Base-by-base conservation (phyloP, 306 rosid genomes). In the Alnus rubra region DNA sequence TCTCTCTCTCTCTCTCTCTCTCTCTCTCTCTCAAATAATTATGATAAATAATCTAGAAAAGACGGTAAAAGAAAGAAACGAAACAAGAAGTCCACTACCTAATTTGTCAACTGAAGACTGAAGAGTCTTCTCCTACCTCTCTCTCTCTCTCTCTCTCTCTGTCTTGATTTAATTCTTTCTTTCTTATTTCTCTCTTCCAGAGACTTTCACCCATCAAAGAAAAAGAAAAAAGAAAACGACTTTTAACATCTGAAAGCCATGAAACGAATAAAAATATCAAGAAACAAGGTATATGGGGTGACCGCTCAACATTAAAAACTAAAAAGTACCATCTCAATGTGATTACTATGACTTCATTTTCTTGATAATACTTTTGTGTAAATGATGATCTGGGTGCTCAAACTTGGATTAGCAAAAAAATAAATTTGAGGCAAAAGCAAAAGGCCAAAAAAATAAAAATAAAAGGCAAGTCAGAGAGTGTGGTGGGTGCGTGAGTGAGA, bases 51-150 rank as follows among this genome's bases (percentile, higher is more conserved):
- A 87, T 74, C 82, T 69, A 85, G 19, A 42, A 77, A 82, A 53
- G n/a, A 73, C 51, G 75, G 72, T 59, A 65, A 84, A 77, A 83
- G 70, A 77, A 75, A 10, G 13, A 42, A 6, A 68, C 70, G 73
- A 65, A 76, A 70, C 77, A 60, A 63, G 82, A 78, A 86, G 45
- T 74, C 28, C 28, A 84, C 87, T 88, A 88, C 91, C 93, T 78
- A 87, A 87, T 84, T 85, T 84, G 93, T 93, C 89, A 91, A 91
- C 90, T 74, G 75, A 55, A 30, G 72, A 81, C 90, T 74, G 75
- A 62, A 19, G 74, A 81, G 87, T 82, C 86, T 76, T 55, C 71
- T 68, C 79, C 50, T 68, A 70, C 74, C 37, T 49, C 69, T 23
- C 47, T 74, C 69, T 56, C 71, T 73, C 69, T 47, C 74, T 69